These are phyloP conservation scores for Mortierella sp. DNA, from an alignment of 371 early-diverging fungal species.

Conservation along the genomic window DNA sequence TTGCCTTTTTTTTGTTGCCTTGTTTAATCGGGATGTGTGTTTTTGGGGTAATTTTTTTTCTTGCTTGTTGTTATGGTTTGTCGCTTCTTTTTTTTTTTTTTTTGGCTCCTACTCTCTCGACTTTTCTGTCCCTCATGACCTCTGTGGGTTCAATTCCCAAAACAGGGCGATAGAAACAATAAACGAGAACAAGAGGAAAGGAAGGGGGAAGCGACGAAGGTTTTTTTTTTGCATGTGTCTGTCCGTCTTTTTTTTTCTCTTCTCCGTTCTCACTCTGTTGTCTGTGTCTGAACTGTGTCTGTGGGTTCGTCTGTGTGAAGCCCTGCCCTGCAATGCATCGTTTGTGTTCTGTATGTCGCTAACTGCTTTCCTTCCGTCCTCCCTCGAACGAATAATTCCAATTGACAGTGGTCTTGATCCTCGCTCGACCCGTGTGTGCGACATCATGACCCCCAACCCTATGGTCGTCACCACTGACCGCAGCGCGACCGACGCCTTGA, in stretches of 20 bases:
- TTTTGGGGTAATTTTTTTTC: constrained; percentile 14
- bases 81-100: background rate
- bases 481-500: constrained; percentile 92
- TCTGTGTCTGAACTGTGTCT: background rate
- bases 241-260: background rate
- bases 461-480: constrained; percentile 87
- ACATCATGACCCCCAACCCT: constrained; percentile 94
- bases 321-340: background rate
- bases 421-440: constrained; percentile 81
- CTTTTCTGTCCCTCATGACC: constrained; percentile 7
- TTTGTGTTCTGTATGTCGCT: background rate
- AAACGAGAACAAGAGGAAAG: background rate
- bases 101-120: background rate
- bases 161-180: constrained; percentile 10
- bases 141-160: background rate
- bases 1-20: background rate
- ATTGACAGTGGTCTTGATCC: constrained; percentile 76
- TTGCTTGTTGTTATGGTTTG: constrained; percentile 9
- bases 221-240: constrained; percentile 10
- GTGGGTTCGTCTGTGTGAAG: background rate
- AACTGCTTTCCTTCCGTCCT: background rate
- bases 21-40: background rate
- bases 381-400: background rate
- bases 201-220: background rate
- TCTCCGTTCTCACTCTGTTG: background rate